A percentile compares a stretch with the other conserved stretches of the same genome.
Conservation (phyloP, 257 asterid species). For the Marsdenia floribunda region DNA sequence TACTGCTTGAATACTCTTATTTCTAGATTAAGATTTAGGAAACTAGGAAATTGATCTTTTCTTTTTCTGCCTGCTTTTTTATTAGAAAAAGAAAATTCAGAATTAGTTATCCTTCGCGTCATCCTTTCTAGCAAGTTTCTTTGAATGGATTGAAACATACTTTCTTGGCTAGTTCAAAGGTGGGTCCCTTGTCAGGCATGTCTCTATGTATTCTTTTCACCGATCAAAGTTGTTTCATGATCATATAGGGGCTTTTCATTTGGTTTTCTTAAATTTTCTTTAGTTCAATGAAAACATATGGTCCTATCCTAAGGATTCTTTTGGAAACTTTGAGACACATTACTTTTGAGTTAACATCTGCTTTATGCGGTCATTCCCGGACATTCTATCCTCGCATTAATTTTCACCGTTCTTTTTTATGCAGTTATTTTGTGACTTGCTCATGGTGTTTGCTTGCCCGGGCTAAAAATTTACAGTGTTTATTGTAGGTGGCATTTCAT, state of each 20-base stretch:
- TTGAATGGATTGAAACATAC: neutral
- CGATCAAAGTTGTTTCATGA: neutral
- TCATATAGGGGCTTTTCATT: neutral
- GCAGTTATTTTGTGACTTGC: neutral
- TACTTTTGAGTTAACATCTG: neutral
- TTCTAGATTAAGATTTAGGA: neutral
- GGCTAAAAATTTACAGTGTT: constrained; percentile 3
- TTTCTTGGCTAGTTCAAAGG: neutral
- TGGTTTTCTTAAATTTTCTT: neutral
- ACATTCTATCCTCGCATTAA: neutral
- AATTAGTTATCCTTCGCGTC: neutral
- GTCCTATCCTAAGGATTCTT: neutral
- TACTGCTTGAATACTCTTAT: neutral
- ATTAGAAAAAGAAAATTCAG: neutral
- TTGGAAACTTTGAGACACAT: neutral
- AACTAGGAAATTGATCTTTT: neutral
- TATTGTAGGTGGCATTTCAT: constrained; percentile 63
- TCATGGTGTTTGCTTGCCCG: neutral
- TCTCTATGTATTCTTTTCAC: neutral
- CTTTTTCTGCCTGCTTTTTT: constrained; percentile 9
- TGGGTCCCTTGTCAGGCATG: neutral
- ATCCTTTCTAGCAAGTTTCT: neutral
- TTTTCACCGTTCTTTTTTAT: neutral
- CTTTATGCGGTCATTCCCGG: neutral
- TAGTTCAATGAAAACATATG: neutral